These are phyloP conservation scores for Caulochytrium protostelioides DNA, from an alignment of 371 early-diverging fungal species.

Conservation along the genomic window DNA sequence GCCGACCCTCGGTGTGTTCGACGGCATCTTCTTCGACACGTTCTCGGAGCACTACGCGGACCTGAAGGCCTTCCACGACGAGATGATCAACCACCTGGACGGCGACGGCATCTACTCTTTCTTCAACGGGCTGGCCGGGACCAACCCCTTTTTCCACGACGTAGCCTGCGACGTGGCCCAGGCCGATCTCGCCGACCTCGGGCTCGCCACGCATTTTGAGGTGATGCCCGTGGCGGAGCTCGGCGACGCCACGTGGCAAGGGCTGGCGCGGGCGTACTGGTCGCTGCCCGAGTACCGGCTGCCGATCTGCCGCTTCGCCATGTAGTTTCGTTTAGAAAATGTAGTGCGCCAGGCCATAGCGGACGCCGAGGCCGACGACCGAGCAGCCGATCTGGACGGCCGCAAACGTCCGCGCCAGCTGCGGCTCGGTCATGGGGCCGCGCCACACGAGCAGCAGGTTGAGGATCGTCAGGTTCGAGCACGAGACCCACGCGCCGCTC, in stretches of 20 bases:
- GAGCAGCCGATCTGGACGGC: constrained; percentile 38
- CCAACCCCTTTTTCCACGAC: constrained; percentile 82
- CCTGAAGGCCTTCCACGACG: constrained; percentile 61
- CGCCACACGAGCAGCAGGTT: constrained; percentile 57
- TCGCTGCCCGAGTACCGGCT: constrained; percentile 15
- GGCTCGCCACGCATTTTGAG: constrained; percentile 45
- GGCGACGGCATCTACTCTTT: constrained; percentile 64
- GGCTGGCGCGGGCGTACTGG: constrained; percentile 47
- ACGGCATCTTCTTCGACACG: constrained; percentile 82
- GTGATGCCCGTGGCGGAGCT: constrained; percentile 44
- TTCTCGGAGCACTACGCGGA: constrained; percentile 87
- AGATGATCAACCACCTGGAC: constrained; percentile 52
- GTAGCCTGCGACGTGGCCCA: constrained; percentile 71
- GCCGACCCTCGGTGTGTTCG: constrained; percentile 37
- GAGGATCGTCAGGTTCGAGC: constrained; percentile 76
- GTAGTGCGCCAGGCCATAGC: constrained; percentile 46
- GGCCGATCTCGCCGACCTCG: constrained; percentile 55
- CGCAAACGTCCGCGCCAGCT: constrained; percentile 34
- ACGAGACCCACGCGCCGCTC: constrained; percentile 11
- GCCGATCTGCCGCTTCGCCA: too few species aligned
- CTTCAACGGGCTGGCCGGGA: constrained; percentile 85
- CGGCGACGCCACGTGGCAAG: constrained; percentile 77
- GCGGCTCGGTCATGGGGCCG: constrained; percentile 52
- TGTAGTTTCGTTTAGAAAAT: too few species aligned
- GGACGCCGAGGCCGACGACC: constrained; percentile 45